Percentiles rank a stretch among this genome's conserved stretches.
These are phyloP conservation scores for Phoma sp. DNA, from an alignment of 2,329 filamentous ascomycete genomes.

Conservation along the genomic window DNA sequence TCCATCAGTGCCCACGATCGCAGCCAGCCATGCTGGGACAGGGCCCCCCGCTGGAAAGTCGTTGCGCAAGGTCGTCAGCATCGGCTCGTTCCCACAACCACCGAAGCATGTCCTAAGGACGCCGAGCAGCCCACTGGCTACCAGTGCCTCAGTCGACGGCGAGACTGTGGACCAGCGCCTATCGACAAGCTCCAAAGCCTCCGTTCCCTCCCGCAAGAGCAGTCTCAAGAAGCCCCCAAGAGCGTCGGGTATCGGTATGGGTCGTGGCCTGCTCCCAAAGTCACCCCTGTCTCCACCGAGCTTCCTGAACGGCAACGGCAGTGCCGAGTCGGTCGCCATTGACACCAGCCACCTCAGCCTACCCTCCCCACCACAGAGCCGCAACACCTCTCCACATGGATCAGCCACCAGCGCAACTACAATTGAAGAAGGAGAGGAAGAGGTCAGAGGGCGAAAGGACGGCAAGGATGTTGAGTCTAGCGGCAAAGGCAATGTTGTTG, in stretches of 20 bases:
- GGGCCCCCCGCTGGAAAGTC: slow-evolving; percentile 62
- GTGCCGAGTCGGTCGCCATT: slow-evolving; percentile 77
- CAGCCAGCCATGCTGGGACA: slow-evolving; percentile 48
- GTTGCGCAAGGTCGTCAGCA: slow-evolving; percentile 87
- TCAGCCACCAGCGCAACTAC: slow-evolving; percentile 88
- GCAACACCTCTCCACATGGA: slow-evolving; percentile 89
- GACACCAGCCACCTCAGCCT: slow-evolving; percentile 71
- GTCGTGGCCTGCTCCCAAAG: slow-evolving; percentile 39
- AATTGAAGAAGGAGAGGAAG: slow-evolving; percentile 79
- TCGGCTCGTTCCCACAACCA: slow-evolving; percentile 91
- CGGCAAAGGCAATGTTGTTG: slow-evolving; percentile 82
- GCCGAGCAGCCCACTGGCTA: slow-evolving; percentile 61
- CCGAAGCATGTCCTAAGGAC: slow-evolving; percentile 65
- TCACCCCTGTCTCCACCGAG: slow-evolving; percentile 66
- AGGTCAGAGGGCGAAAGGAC: slow-evolving; percentile 56
- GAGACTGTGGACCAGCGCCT: slow-evolving; percentile 43
- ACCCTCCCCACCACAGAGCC: slow-evolving; percentile 83
- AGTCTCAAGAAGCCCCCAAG: slow-evolving; percentile 56
- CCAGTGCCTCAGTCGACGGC: slow-evolving; percentile 53
- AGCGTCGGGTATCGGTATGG: slow-evolving; percentile 46
- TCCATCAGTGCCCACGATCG: slow-evolving; percentile 56
- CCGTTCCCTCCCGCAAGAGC: slow-evolving; percentile 38
- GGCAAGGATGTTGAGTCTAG: slow-evolving; percentile 39
- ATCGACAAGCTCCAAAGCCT: slow-evolving; percentile 33
- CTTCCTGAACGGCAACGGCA: slow-evolving; percentile 79